Percentiles rank a stretch among this genome's conserved stretches.
These are phyloP conservation scores for Candida endomychidarum DNA, from an alignment of 805 yeast species.

Conservation along the genomic window DNA sequence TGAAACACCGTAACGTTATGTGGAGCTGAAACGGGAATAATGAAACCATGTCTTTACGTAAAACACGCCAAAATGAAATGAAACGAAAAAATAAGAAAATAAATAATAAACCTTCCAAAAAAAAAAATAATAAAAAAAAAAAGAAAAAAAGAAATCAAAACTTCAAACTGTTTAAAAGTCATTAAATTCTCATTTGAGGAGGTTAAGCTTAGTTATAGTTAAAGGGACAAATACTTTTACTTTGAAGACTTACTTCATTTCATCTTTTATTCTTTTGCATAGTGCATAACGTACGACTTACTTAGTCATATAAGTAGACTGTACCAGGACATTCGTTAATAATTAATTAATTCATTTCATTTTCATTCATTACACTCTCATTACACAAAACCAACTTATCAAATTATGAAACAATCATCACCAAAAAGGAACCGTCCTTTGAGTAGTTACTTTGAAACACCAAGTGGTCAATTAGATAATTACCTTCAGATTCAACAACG, in stretches of 20 bases:
- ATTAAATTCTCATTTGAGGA: constrained; percentile 1
- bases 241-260: not conserved
- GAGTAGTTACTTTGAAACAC: constrained; percentile 40
- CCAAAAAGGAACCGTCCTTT: constrained; percentile 28
- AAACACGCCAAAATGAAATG: constrained; percentile 2
- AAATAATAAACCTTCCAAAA: too few relatives aligned
- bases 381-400: not conserved
- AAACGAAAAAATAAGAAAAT: not conserved
- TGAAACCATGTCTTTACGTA: not conserved
- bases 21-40: not conserved
- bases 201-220: constrained; percentile 2
- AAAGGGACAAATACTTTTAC: too few relatives aligned
- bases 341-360: not conserved
- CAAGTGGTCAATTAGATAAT: constrained; percentile 22
- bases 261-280: not conserved
- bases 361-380: not conserved
- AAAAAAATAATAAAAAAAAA: not conserved
- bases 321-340: not conserved
- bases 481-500: constrained; percentile 12
- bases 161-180: constrained; percentile 3
- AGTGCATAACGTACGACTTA: not conserved
- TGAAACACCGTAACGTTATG: too few relatives aligned
- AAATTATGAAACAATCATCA: constrained; percentile 8
- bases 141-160: not conserved
- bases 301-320: too few relatives aligned